Evolutionary conservation across 495 filamentous ascomycete genomes (phyloP), one percentile per base, ranked within the genome.

Genomic region (Penicillium waksmanii): DNA sequence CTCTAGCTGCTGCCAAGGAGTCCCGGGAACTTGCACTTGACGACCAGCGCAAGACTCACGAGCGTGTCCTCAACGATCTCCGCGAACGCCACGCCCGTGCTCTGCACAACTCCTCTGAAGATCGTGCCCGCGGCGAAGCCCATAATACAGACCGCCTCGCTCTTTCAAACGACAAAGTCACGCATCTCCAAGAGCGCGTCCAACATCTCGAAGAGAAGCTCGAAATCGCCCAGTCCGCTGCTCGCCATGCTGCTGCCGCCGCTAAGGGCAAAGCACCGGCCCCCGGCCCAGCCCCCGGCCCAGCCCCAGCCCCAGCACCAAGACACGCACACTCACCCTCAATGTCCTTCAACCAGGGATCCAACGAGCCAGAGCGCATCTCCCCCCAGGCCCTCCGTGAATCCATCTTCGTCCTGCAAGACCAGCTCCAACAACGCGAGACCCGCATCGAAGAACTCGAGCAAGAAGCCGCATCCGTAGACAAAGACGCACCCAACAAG

Each of bases 391-490:
- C 95, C 11, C 84, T 98, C 36, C 89, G 95, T 23, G 96, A 98
- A 73, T 96, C 94, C 7, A 96, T 98, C 67, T 82, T 96, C 67
- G 95, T 97, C 19, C 83, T 98, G 27, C 96, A 98, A 71, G 93
- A 96, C 70, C 95, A 98, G 67, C 84, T 98, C 46, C 94, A 97
- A 67, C 91, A 94, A 66, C 93, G 95, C 55, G 95, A 98, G 74
- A 82, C 85, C 19, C 85, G 83, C 23, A 96, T 98, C 65, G 95
- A 98, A 66, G 82, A 86, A 56, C 89, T 98, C 17, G 91, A 96
- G 74, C 83, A 85, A 44, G 79, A 86, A 51, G 74, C 92, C 21
- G 73, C 85, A 9, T 75, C 81, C 27, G 73, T 89, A 8, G 92
- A 94, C 61, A 77, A 84, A 21, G 87, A 95, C 33, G 88, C 89